Evolutionary conservation across 2,329 filamentous ascomycete species (phyloP), one percentile per base, ranked within the genome.

Genomic region (Stagonosporopsis vannaccii): DNA sequence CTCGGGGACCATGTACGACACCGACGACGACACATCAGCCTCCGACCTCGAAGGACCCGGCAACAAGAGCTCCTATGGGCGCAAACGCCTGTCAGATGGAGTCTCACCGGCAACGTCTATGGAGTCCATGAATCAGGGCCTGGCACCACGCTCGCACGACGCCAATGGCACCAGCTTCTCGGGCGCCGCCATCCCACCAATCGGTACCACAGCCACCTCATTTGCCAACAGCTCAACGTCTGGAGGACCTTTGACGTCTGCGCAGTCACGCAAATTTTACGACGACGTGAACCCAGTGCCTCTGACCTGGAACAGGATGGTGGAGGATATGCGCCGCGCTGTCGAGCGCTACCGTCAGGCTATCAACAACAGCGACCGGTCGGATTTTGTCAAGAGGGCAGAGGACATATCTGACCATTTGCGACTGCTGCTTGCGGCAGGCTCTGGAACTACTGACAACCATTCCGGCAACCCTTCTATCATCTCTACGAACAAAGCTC

Each of bases 401-500:
- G 95, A 99, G 77, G 94, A 99, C 72, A 97, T 99, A 48, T 98
- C 95, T 5, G 95, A 99, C 74, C 94, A 99, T 74, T 82, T 99
- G 53, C 90, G 95, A 51, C 83, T 98, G 62, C 85, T 99, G 7
- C 86, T 99, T n/a, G 93, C 93, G 26, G 95, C 95, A 51, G 95
- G 93, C 8, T 99, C 95, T 30, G 92, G 94, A 51, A 99, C 95
- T 1, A 99, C 95, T 0, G 95, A 99, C 77, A 99, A 99, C 72
- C 95, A 99, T 75, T 98, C 95, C 19, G 95, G 95, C 37, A 96
- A 98, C 66, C 95, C 95, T 4, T 98, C 95, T n/a, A 97, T 99
- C 69, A 99, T 99, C 58, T 97, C 93, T 6, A 96, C 92, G 5
- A 99, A 99, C 81, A 98, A 98, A 76, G 91, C 92, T 0, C 81